Conservation (phyloP, 2,329 filamentous ascomycete genomes). For the Triangularia setosa region DNA sequence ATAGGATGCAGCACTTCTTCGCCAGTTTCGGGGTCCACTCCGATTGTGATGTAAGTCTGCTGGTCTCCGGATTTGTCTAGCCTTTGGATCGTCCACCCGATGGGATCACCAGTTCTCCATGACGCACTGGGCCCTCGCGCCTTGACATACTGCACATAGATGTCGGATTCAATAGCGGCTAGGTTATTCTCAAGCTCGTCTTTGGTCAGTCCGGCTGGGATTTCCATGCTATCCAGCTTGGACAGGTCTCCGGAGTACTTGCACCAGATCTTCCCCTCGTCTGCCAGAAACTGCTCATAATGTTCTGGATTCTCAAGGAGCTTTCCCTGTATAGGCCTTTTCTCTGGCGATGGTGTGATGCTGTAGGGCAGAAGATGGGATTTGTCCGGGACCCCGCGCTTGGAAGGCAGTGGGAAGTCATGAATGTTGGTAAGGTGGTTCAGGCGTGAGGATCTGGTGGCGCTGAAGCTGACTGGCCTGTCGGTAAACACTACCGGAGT, state of each 20-base stretch:
- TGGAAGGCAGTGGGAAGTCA: conserved; percentile 13
- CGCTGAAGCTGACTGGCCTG: background rate
- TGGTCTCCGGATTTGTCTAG: background rate
- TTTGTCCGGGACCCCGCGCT: conserved; percentile 18
- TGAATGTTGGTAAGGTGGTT: conserved; percentile 14
- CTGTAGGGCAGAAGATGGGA: conserved; percentile 29
- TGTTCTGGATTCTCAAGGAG: background rate
- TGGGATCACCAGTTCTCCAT: background rate
- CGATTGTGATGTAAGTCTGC: background rate
- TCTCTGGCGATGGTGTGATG: background rate
- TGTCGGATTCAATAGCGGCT: conserved; percentile 33
- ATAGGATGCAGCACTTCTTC: background rate
- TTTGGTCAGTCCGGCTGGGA: background rate
- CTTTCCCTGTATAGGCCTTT: conserved; percentile 26
- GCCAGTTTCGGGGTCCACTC: background rate
- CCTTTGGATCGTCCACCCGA: background rate
- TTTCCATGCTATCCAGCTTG: background rate
- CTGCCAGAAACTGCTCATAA: background rate
- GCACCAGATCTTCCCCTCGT: background rate
- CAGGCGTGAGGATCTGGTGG: conserved; percentile 27
- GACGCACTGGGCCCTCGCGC: background rate
- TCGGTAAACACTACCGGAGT: background rate
- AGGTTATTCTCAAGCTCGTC: conserved; percentile 29
- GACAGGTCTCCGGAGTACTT: background rate
- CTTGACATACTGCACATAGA: conserved; percentile 24